Evolutionary conservation across 306 rosid species (phyloP), one percentile per base, ranked within the genome.

Genomic region (Begonia masoniana): DNA sequence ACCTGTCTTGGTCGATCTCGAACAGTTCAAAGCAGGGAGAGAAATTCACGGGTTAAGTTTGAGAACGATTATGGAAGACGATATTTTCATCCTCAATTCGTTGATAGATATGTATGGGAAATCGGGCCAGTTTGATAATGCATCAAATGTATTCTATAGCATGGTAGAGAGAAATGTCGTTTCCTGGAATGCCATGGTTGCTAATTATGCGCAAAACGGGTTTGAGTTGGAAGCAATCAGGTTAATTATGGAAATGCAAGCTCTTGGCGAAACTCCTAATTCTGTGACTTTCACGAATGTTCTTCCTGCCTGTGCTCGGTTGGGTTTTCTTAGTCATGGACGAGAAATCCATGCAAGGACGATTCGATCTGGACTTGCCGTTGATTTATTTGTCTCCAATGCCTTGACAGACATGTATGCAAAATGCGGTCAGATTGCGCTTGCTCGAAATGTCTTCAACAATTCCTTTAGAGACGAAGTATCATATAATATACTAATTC

Each of bases 131-230:
- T 57, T 77, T 10, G 19, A 52, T 24, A 45, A 51, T 56, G 94
- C 97, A 3, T 72, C 82, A 13, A 17, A 55, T 56, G 71, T 85
- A 52, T 89, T 89, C 64, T 63, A 73, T 49, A 68, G 61, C 47
- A 78, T 76, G 76, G 73, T 57, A 49, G 72, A 61, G 43, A 88
- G 70, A 75, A 84, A 78, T 45, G 56, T 66, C 49, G 97, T 85
- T 56, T 82, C 97, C 14, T 88, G 94, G 95, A 89, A 85, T 78
- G 85, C 95, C 15, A 85, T 82, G 97, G 52, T 85, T 49, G 92
- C 94, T 12, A 89, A 85, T 82, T 80, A 63, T 46, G 81, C 83
- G 61, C 95, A 78, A 70, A 85, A 82, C 53, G 71, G 78, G 62
- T 75, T 72, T 48, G 82, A 81, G 67, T 57, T 58, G 74, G 89